Base-by-base conservation (phyloP, 768 basidiomycete species). In the Mycena rosella region DNA sequence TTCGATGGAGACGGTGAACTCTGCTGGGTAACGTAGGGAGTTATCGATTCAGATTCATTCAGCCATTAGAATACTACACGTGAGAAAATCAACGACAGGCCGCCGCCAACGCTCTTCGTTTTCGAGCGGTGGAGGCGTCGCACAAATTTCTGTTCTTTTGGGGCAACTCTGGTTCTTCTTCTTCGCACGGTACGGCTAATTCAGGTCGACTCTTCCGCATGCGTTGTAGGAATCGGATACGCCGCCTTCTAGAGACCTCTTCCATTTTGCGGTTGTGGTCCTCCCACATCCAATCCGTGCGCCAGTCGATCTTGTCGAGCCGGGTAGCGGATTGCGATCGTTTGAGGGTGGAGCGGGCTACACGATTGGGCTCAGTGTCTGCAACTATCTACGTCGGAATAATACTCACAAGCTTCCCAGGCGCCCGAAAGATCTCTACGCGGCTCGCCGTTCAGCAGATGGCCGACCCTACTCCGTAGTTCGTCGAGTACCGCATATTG, bases 1-100 rank as follows among this genome's bases (percentile, higher is more conserved):
- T 38, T 91, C 89, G 47, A 92, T 87, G 30, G 84, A 83, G 13
- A 96, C 83, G 18, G 88, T 82, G 70, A 94, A 92, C 60, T 83
- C 80, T 44, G 87, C 86, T 14, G 89, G 84, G 69, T 95, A n/a
- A n/a, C n/a, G n/a, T n/a, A n/a, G n/a, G n/a, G n/a, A n/a, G n/a
- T n/a, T n/a, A n/a, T n/a, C n/a, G n/a, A n/a, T n/a, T n/a, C n/a
- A n/a, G n/a, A 22, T 6, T 22, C 5, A 45, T 45, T 24, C 48
- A 49, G 32, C 48, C 7, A 36, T 60, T 36, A 62, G 20, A 53
- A 42, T 3, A 26, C 32, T 29, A 56, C 29, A 3, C 45, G 53
- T 24, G 53, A 56, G 53, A 56, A 56, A 48, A 63, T 45, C 32
- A 56, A 57, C 1, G 54, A 64, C 22, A 63, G 40, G 24, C 62